These are phyloP conservation scores for Solanum sejunctum DNA, from an alignment of 257 asterid genomes.

Conservation along the genomic window DNA sequence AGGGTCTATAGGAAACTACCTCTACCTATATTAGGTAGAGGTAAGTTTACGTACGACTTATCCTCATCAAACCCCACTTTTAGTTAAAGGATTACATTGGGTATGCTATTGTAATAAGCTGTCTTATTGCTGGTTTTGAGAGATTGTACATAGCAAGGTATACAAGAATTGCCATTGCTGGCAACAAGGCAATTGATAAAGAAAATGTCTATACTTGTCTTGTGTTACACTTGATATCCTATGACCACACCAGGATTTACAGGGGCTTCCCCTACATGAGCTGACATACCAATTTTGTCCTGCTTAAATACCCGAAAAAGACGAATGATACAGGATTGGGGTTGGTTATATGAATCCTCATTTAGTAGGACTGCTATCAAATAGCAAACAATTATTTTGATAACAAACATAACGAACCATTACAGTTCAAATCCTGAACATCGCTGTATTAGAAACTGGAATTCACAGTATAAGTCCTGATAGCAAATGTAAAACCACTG, in stretches of 20 bases:
- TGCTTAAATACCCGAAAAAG: not conserved
- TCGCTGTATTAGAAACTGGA: not conserved
- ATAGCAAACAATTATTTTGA: not conserved
- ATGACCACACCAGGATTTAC: not conserved
- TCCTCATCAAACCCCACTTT: not conserved
- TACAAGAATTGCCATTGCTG: not conserved
- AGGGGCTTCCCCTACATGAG: not conserved
- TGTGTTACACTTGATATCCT: not conserved
- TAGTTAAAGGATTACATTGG: not conserved
- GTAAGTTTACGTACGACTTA: not conserved
- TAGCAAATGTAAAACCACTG: slow-evolving; percentile 71
- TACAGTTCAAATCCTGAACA: not conserved
- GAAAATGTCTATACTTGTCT: not conserved
- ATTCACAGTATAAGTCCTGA: slow-evolving; percentile 16
- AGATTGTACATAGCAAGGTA: not conserved
- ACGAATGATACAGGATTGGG: not conserved
- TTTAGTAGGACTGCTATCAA: not conserved
- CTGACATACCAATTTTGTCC: not conserved
- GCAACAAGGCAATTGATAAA: not conserved
- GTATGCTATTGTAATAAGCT: not conserved
- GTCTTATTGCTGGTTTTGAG: not conserved
- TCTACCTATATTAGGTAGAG: not conserved
- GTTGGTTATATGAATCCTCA: not conserved
- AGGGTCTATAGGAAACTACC: not conserved
- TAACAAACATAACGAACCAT: not conserved